Percentiles rank a stretch among this genome's conserved stretches.
phyloP scores from a whole-genome alignment of 805 yeast species.

The Hanseniaspora lachancei region DNA sequence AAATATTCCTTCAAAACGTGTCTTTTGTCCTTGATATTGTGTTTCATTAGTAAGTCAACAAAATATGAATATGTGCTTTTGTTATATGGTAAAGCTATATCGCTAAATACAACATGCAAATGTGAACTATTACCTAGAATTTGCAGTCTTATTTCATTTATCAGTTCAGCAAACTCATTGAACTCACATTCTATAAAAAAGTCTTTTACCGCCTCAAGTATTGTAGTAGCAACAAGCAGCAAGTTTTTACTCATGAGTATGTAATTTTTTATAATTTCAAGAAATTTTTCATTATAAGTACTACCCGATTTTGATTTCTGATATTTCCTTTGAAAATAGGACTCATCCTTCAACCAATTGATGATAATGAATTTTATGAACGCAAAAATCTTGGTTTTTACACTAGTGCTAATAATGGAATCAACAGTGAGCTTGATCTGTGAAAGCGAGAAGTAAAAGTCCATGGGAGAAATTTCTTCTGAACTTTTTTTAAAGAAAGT shows the following conservation, averaged over 20 bases:
- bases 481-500: not conserved
- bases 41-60: not conserved
- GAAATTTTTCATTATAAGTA: not conserved
- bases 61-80: not conserved
- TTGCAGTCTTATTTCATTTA: not conserved
- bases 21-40: not conserved
- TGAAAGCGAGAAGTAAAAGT: not conserved
- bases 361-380: not conserved
- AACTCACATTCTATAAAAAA: slow-evolving; percentile 7
- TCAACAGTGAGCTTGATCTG: not conserved
- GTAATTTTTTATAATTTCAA: not conserved
- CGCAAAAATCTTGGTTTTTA: not conserved
- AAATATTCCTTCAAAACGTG: not conserved
- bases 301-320: not conserved
- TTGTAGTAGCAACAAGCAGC: not conserved
- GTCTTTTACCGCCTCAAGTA: not conserved
- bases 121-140: not conserved
- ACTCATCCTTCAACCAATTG: not conserved
- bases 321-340: not conserved
- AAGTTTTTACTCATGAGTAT: not conserved
- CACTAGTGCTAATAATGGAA: not conserved
- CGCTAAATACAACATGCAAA: not conserved
- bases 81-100: not conserved
- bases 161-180: not conserved
- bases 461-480: not conserved